A percentile compares a stretch with the other conserved stretches of the same genome.
Evolutionary conservation across 768 basidiomycete genomes (phyloP).

Genomic region (Rhizopogon sp.): DNA sequence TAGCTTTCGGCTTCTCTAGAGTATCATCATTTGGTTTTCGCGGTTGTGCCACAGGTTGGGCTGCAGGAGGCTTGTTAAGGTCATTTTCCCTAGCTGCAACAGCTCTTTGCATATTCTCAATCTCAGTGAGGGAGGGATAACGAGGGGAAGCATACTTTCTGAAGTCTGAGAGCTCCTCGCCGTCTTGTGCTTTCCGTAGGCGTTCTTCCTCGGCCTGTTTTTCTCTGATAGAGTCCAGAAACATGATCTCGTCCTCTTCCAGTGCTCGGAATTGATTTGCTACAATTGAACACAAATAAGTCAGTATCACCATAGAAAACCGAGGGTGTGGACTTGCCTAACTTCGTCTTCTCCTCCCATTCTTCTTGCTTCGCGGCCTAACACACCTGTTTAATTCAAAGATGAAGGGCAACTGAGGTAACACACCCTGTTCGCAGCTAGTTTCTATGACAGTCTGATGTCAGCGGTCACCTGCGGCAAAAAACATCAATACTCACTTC

Average conservation of each 20-base stretch:
- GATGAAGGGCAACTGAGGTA: neutral
- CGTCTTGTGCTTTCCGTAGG: conserved; percentile 67
- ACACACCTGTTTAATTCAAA: conserved; percentile 7
- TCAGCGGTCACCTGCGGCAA: conserved; percentile 1
- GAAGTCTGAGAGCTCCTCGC: conserved; percentile 74
- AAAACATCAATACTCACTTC: conserved; percentile 56
- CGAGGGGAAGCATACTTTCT: conserved; percentile 51
- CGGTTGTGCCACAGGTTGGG: conserved; percentile 27
- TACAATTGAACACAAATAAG: conserved; percentile 20
- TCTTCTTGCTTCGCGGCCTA: conserved; percentile 89
- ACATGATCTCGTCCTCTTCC: conserved; percentile 88
- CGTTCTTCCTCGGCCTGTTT: conserved; percentile 74
- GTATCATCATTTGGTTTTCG: conserved; percentile 23
- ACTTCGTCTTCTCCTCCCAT: conserved; percentile 88
- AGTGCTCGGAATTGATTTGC: conserved; percentile 87
- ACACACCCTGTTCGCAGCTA: conserved; percentile 80
- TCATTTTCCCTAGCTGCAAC: conserved; percentile 65
- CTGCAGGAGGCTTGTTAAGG: conserved; percentile 36
- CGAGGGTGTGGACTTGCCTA: conserved; percentile 32
- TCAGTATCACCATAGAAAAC: conserved; percentile 4
- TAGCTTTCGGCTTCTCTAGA: conserved; percentile 23
- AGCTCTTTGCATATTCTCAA: conserved; percentile 35
- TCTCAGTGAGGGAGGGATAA: neutral
- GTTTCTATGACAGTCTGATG: conserved; percentile 51
- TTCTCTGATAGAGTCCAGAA: conserved; percentile 78